phyloP scores from a whole-genome alignment of 352 stramenopile genomes.

The Phytophthora ramorum region DNA sequence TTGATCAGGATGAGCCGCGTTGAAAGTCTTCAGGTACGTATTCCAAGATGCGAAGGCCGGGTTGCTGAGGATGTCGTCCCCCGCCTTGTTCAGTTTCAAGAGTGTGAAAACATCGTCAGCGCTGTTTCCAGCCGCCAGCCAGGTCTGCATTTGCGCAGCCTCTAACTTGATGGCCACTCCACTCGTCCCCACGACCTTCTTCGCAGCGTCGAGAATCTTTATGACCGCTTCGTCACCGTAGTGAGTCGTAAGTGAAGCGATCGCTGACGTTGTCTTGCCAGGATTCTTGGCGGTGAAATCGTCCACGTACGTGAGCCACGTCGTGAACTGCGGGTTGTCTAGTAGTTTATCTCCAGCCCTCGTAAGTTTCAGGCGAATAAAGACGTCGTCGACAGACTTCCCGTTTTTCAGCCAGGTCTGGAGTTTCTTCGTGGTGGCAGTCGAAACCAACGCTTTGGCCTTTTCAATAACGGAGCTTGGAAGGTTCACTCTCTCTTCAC shows the following conservation, averaged over 20 bases:
- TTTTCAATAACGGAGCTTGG: neutral
- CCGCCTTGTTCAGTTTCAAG: too few relatives aligned
- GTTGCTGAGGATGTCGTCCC: too few relatives aligned
- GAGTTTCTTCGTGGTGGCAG: neutral
- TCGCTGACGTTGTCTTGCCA: too few relatives aligned
- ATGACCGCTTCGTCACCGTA: neutral
- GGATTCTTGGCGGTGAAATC: neutral
- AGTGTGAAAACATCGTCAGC: too few relatives aligned
- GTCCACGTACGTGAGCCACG: slow-evolving; percentile 1
- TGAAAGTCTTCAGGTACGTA: too few relatives aligned
- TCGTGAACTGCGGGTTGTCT: neutral
- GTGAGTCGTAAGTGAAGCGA: neutral
- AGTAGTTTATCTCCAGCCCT: slow-evolving; percentile 2
- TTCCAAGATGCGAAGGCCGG: too few relatives aligned
- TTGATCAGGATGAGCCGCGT: too few relatives aligned
- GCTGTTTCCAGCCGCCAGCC: neutral
- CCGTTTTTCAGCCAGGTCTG: neutral
- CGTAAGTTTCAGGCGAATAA: neutral
- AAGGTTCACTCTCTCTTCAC: neutral
- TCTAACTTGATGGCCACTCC: neutral
- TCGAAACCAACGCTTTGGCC: neutral
- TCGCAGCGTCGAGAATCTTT: neutral
- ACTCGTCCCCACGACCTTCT: neutral
- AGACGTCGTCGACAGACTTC: slow-evolving; percentile 7
- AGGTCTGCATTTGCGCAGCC: neutral